A percentile compares a stretch with the other conserved stretches of the same genome.
Evolutionary conservation across 2,329 filamentous ascomycete genomes (phyloP).

Genomic region (Epichloe bromicola): DNA sequence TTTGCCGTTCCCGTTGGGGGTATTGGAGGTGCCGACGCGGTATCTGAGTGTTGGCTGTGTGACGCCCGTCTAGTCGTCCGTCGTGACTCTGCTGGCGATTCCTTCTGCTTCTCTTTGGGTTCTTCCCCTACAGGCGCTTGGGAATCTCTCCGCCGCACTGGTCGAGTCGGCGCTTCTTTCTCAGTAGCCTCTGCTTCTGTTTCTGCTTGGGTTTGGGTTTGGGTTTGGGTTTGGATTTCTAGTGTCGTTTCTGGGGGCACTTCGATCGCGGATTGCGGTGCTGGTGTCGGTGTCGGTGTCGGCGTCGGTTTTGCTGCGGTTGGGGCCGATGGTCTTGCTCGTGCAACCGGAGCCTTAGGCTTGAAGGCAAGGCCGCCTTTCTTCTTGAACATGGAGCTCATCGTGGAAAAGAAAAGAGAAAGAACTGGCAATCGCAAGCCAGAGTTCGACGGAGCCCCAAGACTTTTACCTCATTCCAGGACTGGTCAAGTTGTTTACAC

Average conservation of each 20-base stretch:
- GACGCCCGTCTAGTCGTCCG: slow-evolving; percentile 1
- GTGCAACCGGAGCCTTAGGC: slow-evolving; percentile 49
- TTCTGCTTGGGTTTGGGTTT: no score
- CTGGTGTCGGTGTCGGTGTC: neutral
- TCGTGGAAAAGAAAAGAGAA: slow-evolving; percentile 22
- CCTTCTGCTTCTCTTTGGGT: neutral
- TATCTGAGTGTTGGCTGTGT: slow-evolving; percentile 2
- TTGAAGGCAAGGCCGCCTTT: slow-evolving; percentile 50
- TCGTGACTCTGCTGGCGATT: neutral
- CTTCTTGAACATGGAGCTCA: slow-evolving; percentile 60
- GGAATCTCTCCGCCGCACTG: neutral
- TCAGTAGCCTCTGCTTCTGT: neutral
- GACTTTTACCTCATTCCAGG: neutral
- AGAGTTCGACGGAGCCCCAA: neutral
- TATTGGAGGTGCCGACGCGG: neutral
- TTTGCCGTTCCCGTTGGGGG: neutral
- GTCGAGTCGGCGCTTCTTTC: neutral
- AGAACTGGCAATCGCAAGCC: neutral
- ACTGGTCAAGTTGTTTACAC: neutral
- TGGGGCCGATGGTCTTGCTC: slow-evolving; percentile 15
- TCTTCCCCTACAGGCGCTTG: neutral
- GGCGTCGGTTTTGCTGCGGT: slow-evolving; percentile 3
- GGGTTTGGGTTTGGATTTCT: neutral
- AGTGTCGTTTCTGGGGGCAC: neutral
- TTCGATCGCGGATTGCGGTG: slow-evolving; percentile 3